A percentile compares a stretch with the other conserved stretches of the same genome.
These are phyloP conservation scores for Trametes versicolor DNA, from an alignment of 1,284 basidiomycete genomes.

Conservation along the genomic window DNA sequence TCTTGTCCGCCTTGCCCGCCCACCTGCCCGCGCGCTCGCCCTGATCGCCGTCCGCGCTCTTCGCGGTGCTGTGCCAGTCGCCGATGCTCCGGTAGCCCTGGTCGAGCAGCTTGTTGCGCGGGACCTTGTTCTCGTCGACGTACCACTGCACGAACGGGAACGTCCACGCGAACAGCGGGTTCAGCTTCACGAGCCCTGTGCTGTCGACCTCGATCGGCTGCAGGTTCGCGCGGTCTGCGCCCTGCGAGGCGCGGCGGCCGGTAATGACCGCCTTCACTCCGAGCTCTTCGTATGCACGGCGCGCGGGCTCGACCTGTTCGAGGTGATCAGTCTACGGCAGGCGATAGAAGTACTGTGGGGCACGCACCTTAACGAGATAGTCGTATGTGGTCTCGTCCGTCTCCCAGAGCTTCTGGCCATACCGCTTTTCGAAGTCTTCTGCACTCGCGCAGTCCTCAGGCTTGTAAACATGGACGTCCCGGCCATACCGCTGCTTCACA, in stretches of 20 bases:
- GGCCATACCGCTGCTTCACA: slow-evolving; percentile 80
- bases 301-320: slow-evolving; percentile 89
- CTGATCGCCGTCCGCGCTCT: slow-evolving; percentile 75
- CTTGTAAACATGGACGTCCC: slow-evolving; percentile 81
- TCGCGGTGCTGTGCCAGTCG: slow-evolving; percentile 95
- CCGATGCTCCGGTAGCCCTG: slow-evolving; percentile 96
- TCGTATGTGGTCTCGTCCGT: slow-evolving; percentile 91
- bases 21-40: slow-evolving; percentile 92
- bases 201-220: slow-evolving; percentile 92
- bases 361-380: slow-evolving; percentile 87
- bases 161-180: slow-evolving; percentile 93
- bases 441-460: slow-evolving; percentile 79
- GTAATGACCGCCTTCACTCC: slow-evolving; percentile 93
- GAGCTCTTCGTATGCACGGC: slow-evolving; percentile 86
- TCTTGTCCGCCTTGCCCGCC: slow-evolving; percentile 89
- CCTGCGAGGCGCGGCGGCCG: slow-evolving; percentile 92
- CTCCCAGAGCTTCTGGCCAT: slow-evolving; percentile 91
- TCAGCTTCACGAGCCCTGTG: slow-evolving; percentile 94
- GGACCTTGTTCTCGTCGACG: slow-evolving; percentile 85
- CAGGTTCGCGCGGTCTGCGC: slow-evolving; percentile 85
- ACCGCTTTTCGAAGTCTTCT: slow-evolving; percentile 83
- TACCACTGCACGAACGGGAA: slow-evolving; percentile 91
- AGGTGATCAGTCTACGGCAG: neutral
- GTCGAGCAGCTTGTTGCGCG: slow-evolving; percentile 89
- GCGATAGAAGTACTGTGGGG: neutral